Conservation (phyloP, 169 alveolate species). For the Cryptosporidium xiaoi region DNA sequence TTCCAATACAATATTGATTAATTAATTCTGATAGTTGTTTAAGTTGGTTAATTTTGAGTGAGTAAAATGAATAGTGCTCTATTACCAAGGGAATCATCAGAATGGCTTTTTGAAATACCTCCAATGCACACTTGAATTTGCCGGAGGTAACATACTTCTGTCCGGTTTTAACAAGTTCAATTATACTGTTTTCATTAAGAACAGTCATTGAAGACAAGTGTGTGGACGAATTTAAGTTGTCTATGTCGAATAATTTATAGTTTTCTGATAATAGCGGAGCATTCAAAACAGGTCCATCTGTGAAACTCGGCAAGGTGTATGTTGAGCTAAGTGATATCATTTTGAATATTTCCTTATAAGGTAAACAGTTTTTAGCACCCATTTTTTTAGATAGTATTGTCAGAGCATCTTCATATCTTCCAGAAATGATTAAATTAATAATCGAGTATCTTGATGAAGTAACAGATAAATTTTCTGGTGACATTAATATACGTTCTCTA, state of each 20-base stretch:
- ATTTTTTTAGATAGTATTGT: slow-evolving; percentile 24
- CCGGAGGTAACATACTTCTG: slow-evolving; percentile 79
- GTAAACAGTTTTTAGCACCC: slow-evolving; percentile 39
- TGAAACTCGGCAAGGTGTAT: slow-evolving; percentile 49
- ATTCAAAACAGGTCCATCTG: slow-evolving; percentile 17
- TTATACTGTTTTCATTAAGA: slow-evolving; percentile 60
- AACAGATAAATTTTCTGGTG: slow-evolving; percentile 42
- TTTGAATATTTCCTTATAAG: slow-evolving; percentile 40
- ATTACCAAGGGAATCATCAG: slow-evolving; percentile 45
- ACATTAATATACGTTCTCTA: slow-evolving; percentile 30
- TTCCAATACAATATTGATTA: slow-evolving; percentile 73
- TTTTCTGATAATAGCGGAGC: slow-evolving; percentile 38
- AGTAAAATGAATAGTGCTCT: slow-evolving; percentile 34
- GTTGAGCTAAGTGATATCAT: slow-evolving; percentile 53
- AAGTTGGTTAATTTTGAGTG: slow-evolving; percentile 24
- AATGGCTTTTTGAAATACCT: slow-evolving; percentile 75
- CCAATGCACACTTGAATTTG: slow-evolving; percentile 75
- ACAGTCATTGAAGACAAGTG: slow-evolving; percentile 62
- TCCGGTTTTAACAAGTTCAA: slow-evolving; percentile 77
- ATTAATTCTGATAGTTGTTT: slow-evolving; percentile 37
- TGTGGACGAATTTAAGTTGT: slow-evolving; percentile 25
- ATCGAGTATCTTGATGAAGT: slow-evolving; percentile 54
- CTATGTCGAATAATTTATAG: slow-evolving; percentile 14
- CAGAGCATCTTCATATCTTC: slow-evolving; percentile 50
- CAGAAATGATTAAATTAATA: slow-evolving; percentile 36